A percentile compares a stretch with the other conserved stretches of the same genome.
Conservation (phyloP, 2,329 filamentous ascomycete species). For the Cladobotryum mycophilum region DNA sequence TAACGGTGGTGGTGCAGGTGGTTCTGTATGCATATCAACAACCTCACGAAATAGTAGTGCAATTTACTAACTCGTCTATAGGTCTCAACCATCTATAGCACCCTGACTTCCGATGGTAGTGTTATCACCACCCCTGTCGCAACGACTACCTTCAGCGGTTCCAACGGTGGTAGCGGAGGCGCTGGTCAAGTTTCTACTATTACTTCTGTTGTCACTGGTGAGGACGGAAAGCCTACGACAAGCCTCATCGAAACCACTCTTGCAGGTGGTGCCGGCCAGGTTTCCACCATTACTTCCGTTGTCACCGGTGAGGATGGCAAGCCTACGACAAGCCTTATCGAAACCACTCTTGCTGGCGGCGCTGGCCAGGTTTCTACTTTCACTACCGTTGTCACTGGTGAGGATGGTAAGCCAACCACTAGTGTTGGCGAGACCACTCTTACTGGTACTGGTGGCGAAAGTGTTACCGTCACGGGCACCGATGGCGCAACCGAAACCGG, state of each 20-base stretch:
- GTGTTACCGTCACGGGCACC: constrained; percentile 12
- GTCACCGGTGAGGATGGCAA: no score
- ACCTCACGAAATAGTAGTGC: neutral
- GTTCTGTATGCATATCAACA: neutral
- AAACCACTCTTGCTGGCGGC: neutral
- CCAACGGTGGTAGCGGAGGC: constrained; percentile 12
- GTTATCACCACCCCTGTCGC: constrained; percentile 30
- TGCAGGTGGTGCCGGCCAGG: constrained; percentile 1
- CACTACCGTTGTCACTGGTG: constrained; percentile 19
- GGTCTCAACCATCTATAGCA: constrained; percentile 33
- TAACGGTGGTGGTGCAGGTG: neutral
- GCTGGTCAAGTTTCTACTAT: constrained; percentile 12
- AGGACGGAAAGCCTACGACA: no score
- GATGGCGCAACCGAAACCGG: constrained; percentile 6
- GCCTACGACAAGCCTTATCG: no score
- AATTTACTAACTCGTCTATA: neutral
- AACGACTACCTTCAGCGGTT: constrained; percentile 28
- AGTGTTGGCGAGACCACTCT: constrained; percentile 21
- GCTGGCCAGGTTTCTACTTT: constrained; percentile 1
- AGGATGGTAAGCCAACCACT: constrained; percentile 19
- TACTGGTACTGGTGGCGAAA: constrained; percentile 14
- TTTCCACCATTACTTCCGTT: constrained; percentile 9
- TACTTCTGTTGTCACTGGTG: no score
- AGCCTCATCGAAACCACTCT: no score
- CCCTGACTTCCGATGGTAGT: constrained; percentile 28